Base-by-base conservation (phyloP, 2,329 filamentous ascomycete species). In the Colletotrichum liaoningense region DNA sequence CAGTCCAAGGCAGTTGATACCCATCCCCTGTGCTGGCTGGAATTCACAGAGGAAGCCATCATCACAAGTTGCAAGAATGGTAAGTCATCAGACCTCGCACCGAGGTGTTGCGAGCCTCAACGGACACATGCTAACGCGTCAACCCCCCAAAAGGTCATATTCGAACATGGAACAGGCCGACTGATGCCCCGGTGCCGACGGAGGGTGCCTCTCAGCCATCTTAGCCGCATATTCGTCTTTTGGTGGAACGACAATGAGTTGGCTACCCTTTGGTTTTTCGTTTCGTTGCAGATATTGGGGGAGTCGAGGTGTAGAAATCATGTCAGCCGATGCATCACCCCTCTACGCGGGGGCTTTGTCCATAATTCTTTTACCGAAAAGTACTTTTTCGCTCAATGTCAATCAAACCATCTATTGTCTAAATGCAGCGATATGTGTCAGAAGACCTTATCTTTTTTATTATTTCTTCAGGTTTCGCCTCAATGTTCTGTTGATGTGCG, bases 21-120 rank as follows among this genome's bases (percentile, higher is more conserved):
- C 74, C 95, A 98, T 82, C 95, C 95, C 66, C 87, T 97, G 58
- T 94, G 91, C 81, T 98, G 95, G 93, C 84, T 99, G 52, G 94
- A 92, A n/a, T 99, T 99, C 79, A 95, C 96, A 67, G 93, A 98
- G 81, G 93, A 97, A 78, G 93, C 93, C 75, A 98, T 99, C 77
- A 92, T 98, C 79, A 98, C 95, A 46, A 95, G 94, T 77, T 98
- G 95, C 84, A 93, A 95, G 80, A 94, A 92, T 84, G 96, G 96
- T 97, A 86, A 83, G 92, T 87, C 65, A 77, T 22, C 3, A 8
- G 4, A 76, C 72, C 65, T 73, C 73, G 60, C 75, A 63, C 75
- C 63, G 77, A 75, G 33, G 28, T 30, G 59, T 38, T 19, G 19
- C 16, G 3, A 38, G 16, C 4, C 49, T 14, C 46, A 7, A 63